phyloP scores from a whole-genome alignment of 164 flowering plant genomes.

The Kingdonia uniflora region DNA sequence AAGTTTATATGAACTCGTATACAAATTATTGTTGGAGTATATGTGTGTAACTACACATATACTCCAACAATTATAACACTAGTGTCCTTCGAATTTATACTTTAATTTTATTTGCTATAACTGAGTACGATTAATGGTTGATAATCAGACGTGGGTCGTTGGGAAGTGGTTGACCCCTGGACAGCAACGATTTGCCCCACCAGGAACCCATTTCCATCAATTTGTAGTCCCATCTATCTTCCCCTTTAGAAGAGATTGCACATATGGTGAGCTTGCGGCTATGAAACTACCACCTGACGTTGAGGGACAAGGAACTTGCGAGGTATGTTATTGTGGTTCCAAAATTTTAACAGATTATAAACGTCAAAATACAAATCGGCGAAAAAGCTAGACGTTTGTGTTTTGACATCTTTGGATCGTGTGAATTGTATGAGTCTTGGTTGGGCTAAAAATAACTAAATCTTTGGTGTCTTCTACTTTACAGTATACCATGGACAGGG shows the following conservation, averaged over 20 bases:
- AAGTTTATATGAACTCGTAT: neutral
- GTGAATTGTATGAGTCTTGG: too few species aligned
- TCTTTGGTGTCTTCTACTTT: neutral
- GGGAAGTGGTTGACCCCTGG: conserved; percentile 83
- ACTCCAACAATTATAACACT: too few species aligned
- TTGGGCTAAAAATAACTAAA: too few species aligned
- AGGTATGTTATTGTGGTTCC: conserved; percentile 43
- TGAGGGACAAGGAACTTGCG: conserved; percentile 73
- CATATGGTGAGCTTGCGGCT: conserved; percentile 85
- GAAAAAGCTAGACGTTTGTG: too few species aligned
- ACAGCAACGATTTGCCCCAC: conserved; percentile 78
- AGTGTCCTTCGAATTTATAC: too few species aligned
- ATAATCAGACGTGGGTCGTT: conserved; percentile 70
- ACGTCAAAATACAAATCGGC: too few species aligned
- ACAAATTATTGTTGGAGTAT: neutral
- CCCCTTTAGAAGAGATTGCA: conserved; percentile 65
- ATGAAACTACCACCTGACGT: conserved; percentile 81
- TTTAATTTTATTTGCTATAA: too few species aligned
- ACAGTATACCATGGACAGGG: conserved; percentile 83
- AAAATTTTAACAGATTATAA: too few species aligned
- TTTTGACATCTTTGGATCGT: too few species aligned
- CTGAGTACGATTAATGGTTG: too few species aligned
- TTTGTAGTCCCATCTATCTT: conserved; percentile 87
- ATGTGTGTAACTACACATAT: too few species aligned
- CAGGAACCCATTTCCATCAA: conserved; percentile 85